These are phyloP conservation scores for Mycena rebaudengoi DNA, from an alignment of 768 basidiomycete genomes.

Conservation along the genomic window DNA sequence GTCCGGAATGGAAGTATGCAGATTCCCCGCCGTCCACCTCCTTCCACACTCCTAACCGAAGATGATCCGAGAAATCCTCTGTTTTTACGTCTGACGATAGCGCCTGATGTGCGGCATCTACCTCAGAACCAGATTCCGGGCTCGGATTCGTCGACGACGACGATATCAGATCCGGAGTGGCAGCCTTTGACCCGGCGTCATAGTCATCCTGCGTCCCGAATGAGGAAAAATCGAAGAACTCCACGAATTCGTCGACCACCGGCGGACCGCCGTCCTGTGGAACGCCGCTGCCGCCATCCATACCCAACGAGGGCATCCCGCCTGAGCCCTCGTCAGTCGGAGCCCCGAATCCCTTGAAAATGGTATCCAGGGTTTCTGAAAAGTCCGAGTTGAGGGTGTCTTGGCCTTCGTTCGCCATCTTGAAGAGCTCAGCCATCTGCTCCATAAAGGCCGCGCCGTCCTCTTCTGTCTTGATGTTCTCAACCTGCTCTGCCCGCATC, in stretches of 20 bases:
- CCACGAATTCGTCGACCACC: conserved; percentile 59
- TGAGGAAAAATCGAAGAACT: conserved; percentile 76
- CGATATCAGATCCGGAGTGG: conserved; percentile 76
- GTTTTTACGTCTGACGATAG: conserved; percentile 59
- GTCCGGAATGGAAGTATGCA: conserved; percentile 65
- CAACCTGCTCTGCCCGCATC: conserved; percentile 51
- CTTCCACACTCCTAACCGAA: conserved; percentile 68
- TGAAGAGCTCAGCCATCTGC: conserved; percentile 70
- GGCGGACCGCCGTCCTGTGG: conserved; percentile 34
- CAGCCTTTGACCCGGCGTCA: conserved; percentile 66
- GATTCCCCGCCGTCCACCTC: conserved; percentile 83
- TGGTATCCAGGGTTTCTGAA: conserved; percentile 67
- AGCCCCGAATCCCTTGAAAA: conserved; percentile 63
- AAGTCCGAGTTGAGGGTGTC: conserved; percentile 57
- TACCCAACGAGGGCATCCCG: conserved; percentile 43
- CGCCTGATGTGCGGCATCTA: conserved; percentile 57
- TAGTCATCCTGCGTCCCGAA: conserved; percentile 68
- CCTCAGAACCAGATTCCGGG: conserved; percentile 77
- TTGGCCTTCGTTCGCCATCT: conserved; percentile 55
- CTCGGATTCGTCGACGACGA: conserved; percentile 81
- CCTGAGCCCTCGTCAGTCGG: conserved; percentile 43
- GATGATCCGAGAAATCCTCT: conserved; percentile 62
- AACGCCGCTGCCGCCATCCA: conserved; percentile 39
- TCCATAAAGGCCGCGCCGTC: conserved; percentile 71
- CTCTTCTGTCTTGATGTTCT: conserved; percentile 71